These are phyloP conservation scores for rapeseed (Brassica napus) DNA, from an alignment of 345 rosid genomes.

Conservation along the genomic window Da-Ae NC_063438.1:9639001-9639500, in stretches of 20 bases:
- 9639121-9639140: conserved; percentile 67
- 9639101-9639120: conserved; percentile 56
- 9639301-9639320: conserved; percentile 45
- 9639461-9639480: conserved; percentile 27
- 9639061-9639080: neutral
- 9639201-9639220: neutral
- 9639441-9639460: conserved; percentile 31
- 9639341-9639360: conserved; percentile 33
- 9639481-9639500: conserved; percentile 51
- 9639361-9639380: conserved; percentile 27
- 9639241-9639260: conserved; percentile 50
- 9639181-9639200: neutral
- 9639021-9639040: neutral
- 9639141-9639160: conserved; percentile 69
- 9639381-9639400: conserved; percentile 34
- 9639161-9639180: conserved; percentile 61
- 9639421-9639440: conserved; percentile 22
- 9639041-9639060: too few relatives aligned
- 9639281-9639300: conserved; percentile 35
- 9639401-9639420: conserved; percentile 11
- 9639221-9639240: neutral
- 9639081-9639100: conserved; percentile 15
- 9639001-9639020: neutral
- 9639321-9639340: conserved; percentile 31
- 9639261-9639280: conserved; percentile 18